Evolutionary conservation across 148 eudicot genomes (phyloP), one percentile per base, ranked within the genome.

Genomic region (Selenicereus undatus): DNA sequence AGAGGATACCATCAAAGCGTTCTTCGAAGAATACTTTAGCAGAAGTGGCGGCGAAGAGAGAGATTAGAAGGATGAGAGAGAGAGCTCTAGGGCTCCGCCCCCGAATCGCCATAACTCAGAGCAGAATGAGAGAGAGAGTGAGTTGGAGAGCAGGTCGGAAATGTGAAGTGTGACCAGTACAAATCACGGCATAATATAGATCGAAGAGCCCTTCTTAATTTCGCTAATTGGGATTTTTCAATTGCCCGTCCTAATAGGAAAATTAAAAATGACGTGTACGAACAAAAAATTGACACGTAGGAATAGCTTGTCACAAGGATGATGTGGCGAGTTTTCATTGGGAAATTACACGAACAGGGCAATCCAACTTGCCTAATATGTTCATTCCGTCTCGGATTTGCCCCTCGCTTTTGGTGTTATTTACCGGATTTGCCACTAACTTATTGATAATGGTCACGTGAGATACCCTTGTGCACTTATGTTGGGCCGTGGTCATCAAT

Each of bases 21-120:
- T 95, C 98, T 78, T 95, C 96, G 86, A 93, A 95, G 89, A 91
- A 81, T 8, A 93, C 94, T 78, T 88, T 81, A 48, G 97, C 91
- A 17, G 94, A 90, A 5, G 89, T 85, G 62, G 86, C 45, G 45
- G 91, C 88, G 71, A 91, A 58, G 73, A 91, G 89, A 80, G 90
- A 91, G 83, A 93, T 86, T 13, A 82, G 78, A 22, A 83, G 35
- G 72, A 95, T 86, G 77, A 95, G 91, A 82, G 92, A 81, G 88
- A 95, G 80, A 80, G 82, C 71, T 73, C 20, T 88, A 91, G 90
- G 91, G 92, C 87, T 90, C 29, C 83, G 83, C 76, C 88, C 36
- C 74, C 78, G 83, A 76, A 76, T 82, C 91, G 85, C 93, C 99
- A 92, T 95, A 51, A 86, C 84, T 84, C 54, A 17, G 39, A 58